Evolutionary conservation across 2,329 filamentous ascomycete genomes (phyloP).

Genomic region (Cladosporium sphaerospermum): DNA sequence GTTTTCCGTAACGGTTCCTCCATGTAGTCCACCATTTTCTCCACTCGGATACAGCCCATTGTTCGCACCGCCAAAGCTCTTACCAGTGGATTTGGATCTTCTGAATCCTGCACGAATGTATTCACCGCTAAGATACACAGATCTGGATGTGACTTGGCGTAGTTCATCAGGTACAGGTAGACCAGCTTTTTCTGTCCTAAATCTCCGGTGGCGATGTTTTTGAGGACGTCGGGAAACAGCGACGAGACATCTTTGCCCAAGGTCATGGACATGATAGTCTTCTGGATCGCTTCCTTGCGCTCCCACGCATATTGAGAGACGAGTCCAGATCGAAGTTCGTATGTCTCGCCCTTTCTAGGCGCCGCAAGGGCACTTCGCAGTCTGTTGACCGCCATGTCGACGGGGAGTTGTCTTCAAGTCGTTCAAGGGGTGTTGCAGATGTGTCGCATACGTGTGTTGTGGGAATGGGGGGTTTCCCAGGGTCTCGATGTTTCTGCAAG

Average conservation of each 20-base stretch:
- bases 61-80: conserved; percentile 92
- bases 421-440: conserved; percentile 1
- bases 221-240: conserved; percentile 92
- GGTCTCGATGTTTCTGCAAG: neutral
- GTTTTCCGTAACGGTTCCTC: conserved; percentile 96
- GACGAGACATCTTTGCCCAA: conserved; percentile 97
- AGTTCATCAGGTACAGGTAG: conserved; percentile 98
- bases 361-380: conserved; percentile 89
- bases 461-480: conserved; percentile 8
- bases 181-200: conserved; percentile 99
- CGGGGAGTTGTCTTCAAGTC: neutral
- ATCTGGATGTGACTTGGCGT: conserved; percentile 97
- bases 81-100: conserved; percentile 95
- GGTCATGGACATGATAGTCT: conserved; percentile 99
- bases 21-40: conserved; percentile 99
- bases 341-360: conserved; percentile 95
- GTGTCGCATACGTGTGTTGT: conserved; percentile 8
- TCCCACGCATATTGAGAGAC: conserved; percentile 99
- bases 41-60: conserved; percentile 96
- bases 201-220: conserved; percentile 94
- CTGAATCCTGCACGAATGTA: conserved; percentile 97
- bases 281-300: conserved; percentile 96
- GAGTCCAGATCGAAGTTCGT: conserved; percentile 88
- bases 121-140: conserved; percentile 98
- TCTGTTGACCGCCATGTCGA: conserved; percentile 84